Evolutionary conservation across 345 rosid species (phyloP).

Genomic region (Brassica nigra): DNA sequence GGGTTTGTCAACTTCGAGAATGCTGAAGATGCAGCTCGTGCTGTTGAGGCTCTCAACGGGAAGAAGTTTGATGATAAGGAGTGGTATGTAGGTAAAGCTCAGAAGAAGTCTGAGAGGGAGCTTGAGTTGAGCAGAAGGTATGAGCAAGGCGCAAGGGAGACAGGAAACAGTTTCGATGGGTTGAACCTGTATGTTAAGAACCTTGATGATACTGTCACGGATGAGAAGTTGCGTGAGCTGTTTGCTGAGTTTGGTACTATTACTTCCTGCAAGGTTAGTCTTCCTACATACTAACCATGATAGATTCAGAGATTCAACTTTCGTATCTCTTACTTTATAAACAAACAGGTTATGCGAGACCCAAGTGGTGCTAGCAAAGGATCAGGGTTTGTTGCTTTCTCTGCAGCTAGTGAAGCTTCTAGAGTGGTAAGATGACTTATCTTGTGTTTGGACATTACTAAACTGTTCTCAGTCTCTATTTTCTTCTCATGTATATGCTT

Average conservation of each 20-base stretch:
- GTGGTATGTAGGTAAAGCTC: slow-evolving; percentile 96
- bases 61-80: slow-evolving; percentile 79
- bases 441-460: not conserved
- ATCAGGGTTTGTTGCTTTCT: slow-evolving; percentile 59
- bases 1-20: slow-evolving; percentile 95
- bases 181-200: slow-evolving; percentile 85
- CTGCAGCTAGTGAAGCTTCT: slow-evolving; percentile 83
- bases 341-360: slow-evolving; percentile 68
- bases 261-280: slow-evolving; percentile 87
- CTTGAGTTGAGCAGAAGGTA: slow-evolving; percentile 63
- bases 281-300: not conserved
- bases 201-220: slow-evolving; percentile 80
- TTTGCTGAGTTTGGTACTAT: slow-evolving; percentile 80
- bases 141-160: slow-evolving; percentile 74
- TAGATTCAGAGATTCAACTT: not conserved
- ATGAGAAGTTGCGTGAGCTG: slow-evolving; percentile 87
- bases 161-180: slow-evolving; percentile 75
- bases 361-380: slow-evolving; percentile 71
- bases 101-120: slow-evolving; percentile 91
- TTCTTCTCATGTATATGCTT: not conserved
- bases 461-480: not conserved
- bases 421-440: slow-evolving; percentile 54
- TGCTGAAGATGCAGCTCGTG: slow-evolving; percentile 81
- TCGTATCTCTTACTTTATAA: not conserved
- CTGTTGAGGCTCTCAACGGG: slow-evolving; percentile 88